A percentile compares a stretch with the other conserved stretches of the same genome.
Evolutionary conservation across 2,329 filamentous ascomycete species (phyloP).

Genomic region (Colletotrichum siamense): DNA sequence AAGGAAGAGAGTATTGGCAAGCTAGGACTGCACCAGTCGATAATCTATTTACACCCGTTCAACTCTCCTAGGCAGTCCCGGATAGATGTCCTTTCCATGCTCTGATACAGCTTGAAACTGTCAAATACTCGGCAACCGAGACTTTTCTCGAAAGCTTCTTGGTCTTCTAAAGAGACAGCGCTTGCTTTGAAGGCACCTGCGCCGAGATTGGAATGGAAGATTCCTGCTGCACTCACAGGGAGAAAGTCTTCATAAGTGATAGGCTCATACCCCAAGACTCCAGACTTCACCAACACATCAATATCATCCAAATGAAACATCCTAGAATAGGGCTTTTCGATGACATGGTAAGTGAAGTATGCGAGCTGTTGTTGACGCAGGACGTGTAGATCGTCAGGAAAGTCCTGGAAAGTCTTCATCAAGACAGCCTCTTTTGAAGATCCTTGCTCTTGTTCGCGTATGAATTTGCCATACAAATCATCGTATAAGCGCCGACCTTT

Average conservation of each 20-base stretch:
- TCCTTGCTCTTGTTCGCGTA: neutral
- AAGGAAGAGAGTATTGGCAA: neutral
- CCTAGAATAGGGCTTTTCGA: neutral
- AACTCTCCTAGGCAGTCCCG: neutral
- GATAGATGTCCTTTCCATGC: neutral
- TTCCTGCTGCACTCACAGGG: conserved; percentile 56
- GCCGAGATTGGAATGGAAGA: conserved; percentile 50
- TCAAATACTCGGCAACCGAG: neutral
- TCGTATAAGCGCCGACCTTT: conserved; percentile 52
- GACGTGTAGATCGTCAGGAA: conserved; percentile 44
- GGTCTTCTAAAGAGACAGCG: neutral
- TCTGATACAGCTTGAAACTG: neutral
- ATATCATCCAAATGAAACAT: conserved; percentile 7
- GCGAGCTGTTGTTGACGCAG: conserved; percentile 39
- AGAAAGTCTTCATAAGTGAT: conserved; percentile 61
- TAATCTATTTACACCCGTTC: neutral
- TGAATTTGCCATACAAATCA: conserved; percentile 37
- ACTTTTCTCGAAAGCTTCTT: neutral
- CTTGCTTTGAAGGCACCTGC: neutral
- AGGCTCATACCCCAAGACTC: conserved; percentile 40
- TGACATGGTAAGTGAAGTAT: conserved; percentile 39
- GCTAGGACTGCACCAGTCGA: neutral
- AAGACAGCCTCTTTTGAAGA: conserved; percentile 12
- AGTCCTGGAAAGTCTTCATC: conserved; percentile 35
- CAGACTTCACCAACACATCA: conserved; percentile 34